These are phyloP conservation scores for Fusarium circinatum DNA, from an alignment of 2,329 filamentous ascomycete genomes.

Conservation along the genomic window DNA sequence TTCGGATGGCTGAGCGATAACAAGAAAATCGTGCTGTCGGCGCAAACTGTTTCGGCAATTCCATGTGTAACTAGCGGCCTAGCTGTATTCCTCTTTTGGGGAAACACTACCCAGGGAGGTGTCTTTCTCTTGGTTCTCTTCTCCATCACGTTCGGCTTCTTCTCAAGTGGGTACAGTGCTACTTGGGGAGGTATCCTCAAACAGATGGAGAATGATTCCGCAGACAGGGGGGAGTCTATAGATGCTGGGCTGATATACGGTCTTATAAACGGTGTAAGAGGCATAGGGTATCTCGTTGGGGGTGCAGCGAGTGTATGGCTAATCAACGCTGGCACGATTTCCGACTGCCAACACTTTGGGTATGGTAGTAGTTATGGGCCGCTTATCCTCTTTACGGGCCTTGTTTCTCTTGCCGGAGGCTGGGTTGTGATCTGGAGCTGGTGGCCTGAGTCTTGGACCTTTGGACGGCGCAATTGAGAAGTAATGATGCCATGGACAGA, in stretches of 20 bases:
- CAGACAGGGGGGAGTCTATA: not conserved
- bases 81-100: not conserved
- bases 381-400: not conserved
- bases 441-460: not conserved
- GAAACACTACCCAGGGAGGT: not conserved
- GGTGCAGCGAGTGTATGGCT: not conserved
- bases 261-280: not conserved
- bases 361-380: not conserved
- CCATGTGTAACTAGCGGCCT: not conserved
- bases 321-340: not conserved
- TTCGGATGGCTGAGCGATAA: not conserved
- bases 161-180: not conserved
- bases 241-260: not conserved
- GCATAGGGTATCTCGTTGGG: not conserved
- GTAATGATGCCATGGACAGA: fast-evolving
- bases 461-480: not conserved
- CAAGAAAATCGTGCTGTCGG: not conserved
- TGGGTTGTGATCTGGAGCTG: not conserved
- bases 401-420: not conserved
- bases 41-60: not conserved
- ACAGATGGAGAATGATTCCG: not conserved
- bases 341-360: not conserved
- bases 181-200: not conserved
- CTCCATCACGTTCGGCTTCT: not conserved
- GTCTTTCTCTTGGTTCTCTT: not conserved